phyloP scores from a whole-genome alignment of 768 basidiomycete genomes.

The Astraeus odoratus region DNA sequence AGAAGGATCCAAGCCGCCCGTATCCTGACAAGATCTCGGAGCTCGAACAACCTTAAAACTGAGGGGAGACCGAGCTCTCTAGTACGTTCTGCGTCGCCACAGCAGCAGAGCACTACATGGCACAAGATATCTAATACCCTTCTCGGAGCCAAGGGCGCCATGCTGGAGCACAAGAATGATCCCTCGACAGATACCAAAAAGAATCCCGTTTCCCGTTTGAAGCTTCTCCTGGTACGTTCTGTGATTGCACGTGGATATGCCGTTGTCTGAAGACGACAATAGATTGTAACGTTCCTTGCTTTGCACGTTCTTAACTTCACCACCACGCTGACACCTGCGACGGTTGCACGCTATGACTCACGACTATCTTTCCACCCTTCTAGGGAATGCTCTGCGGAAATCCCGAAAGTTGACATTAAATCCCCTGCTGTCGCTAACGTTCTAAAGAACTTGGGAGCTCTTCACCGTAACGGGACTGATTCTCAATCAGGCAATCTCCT shows the following conservation, averaged over 20 bases:
- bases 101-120: slow-evolving; percentile 12
- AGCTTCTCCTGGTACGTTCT: slow-evolving; percentile 71
- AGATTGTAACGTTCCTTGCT: slow-evolving; percentile 89
- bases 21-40: slow-evolving; percentile 36
- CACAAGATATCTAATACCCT: slow-evolving; percentile 23
- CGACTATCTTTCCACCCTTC: slow-evolving; percentile 11
- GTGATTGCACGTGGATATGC: not conserved
- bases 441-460: slow-evolving; percentile 47
- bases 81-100: slow-evolving; percentile 16
- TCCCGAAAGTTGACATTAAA: slow-evolving; percentile 64
- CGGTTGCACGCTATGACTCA: slow-evolving; percentile 39
- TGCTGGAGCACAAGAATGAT: slow-evolving; percentile 37
- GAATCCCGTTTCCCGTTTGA: slow-evolving; percentile 82
- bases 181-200: slow-evolving; percentile 41
- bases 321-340: slow-evolving; percentile 76
- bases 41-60: slow-evolving; percentile 20
- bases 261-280: slow-evolving; percentile 2
- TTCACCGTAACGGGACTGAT: slow-evolving; percentile 12
- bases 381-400: slow-evolving; percentile 13
- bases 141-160: slow-evolving; percentile 44
- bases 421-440: slow-evolving; percentile 52
- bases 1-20: slow-evolving; percentile 63
- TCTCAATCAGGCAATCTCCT: slow-evolving; percentile 35
- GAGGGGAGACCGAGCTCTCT: slow-evolving; percentile 27
- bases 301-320: slow-evolving; percentile 91